A percentile compares a stretch with the other conserved stretches of the same genome.
phyloP scores from a whole-genome alignment of 345 rosid species.

The Arabidopsis suecica region DNA sequence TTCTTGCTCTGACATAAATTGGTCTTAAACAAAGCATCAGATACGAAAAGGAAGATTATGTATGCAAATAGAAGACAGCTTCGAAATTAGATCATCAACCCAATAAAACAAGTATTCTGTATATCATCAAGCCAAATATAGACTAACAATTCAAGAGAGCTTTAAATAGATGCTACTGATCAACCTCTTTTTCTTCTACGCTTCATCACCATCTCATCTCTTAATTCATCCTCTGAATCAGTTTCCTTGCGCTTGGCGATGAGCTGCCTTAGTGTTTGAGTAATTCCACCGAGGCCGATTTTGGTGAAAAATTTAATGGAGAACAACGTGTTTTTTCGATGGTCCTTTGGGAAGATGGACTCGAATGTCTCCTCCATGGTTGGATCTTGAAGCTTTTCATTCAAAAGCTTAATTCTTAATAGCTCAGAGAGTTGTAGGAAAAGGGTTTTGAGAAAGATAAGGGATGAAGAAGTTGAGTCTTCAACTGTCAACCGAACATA shows the following conservation, averaged over 20 bases:
- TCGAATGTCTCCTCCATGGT: constrained; percentile 61
- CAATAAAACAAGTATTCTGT: neutral
- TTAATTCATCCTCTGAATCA: constrained; percentile 1
- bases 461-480: constrained; percentile 73
- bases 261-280: constrained; percentile 57
- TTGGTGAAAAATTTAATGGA: constrained; percentile 77
- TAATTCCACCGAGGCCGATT: constrained; percentile 77
- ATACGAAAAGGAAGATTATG: neutral
- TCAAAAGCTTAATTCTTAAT: constrained; percentile 60
- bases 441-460: constrained; percentile 72
- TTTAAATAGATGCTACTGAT: neutral
- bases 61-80: neutral
- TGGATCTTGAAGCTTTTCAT: constrained; percentile 65
- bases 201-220: constrained; percentile 40
- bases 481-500: constrained; percentile 68
- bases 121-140: neutral
- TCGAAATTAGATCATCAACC: neutral
- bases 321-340: constrained; percentile 65
- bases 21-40: neutral
- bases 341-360: constrained; percentile 70
- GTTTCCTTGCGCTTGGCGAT: constrained; percentile 30
- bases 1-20: neutral
- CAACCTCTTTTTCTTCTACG: constrained; percentile 29
- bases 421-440: constrained; percentile 73
- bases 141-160: neutral